Evolutionary conservation across 306 rosid genomes (phyloP).

Genomic region (Erythrophleum fordii): DNA sequence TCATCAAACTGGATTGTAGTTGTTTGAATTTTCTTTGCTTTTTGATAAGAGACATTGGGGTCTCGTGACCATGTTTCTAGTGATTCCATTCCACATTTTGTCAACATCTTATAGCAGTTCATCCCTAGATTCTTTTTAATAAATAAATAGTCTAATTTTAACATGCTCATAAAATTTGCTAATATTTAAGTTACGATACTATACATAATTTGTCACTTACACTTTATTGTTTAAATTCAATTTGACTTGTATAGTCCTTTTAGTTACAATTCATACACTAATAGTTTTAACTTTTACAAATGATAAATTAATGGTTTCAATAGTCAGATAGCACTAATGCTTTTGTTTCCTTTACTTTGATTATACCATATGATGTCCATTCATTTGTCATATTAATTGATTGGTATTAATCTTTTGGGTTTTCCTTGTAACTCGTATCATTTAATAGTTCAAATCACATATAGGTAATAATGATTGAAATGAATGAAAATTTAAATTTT

Average conservation of each 20-base stretch:
- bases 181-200: not conserved
- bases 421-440: not conserved
- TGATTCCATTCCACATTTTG: conserved; percentile 12
- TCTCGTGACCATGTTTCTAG: not conserved
- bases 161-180: not conserved
- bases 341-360: not conserved
- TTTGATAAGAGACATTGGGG: not conserved
- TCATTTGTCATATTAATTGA: not conserved
- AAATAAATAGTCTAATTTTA: not conserved
- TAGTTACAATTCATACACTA: not conserved
- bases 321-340: not conserved
- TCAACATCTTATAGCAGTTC: not conserved
- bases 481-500: not conserved
- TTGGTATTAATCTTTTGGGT: not conserved
- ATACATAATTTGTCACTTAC: not conserved
- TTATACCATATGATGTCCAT: not conserved
- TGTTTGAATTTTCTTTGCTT: conserved; percentile 23
- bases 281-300: not conserved
- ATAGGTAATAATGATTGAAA: not conserved
- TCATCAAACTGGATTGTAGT: conserved; percentile 35
- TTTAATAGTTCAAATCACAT: not conserved
- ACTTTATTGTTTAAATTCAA: not conserved
- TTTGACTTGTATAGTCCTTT: not conserved
- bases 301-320: not conserved
- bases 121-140: not conserved